Conservation (phyloP, 202 grass and related monocot genomes). For the Setaria italica region DNA sequence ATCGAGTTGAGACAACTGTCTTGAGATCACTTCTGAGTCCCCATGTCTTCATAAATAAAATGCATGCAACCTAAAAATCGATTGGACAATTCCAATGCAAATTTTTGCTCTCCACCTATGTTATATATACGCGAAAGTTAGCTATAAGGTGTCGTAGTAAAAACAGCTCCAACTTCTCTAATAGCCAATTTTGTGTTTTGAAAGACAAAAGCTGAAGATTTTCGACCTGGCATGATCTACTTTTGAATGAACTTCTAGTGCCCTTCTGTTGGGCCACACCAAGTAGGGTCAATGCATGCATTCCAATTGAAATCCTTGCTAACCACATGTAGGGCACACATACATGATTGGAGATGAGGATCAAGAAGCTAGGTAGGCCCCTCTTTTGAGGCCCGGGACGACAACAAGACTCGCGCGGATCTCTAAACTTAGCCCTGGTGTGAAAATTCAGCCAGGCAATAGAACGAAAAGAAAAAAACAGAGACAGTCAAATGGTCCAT, state of each 20-base stretch:
- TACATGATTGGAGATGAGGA: constrained; percentile 13
- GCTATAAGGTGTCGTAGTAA: too few species aligned
- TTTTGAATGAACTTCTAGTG: neutral
- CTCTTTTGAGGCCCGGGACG: neutral
- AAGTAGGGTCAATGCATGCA: neutral
- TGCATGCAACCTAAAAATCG: neutral
- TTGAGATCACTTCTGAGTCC: too few species aligned
- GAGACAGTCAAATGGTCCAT: neutral
- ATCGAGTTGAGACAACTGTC: too few species aligned
- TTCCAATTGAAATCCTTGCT: neutral
- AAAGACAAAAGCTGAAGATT: neutral
- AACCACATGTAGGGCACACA: constrained; percentile 8
- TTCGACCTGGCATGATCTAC: neutral
- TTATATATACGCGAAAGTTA: neutral
- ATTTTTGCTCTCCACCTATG: neutral
- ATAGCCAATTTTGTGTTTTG: too few species aligned
- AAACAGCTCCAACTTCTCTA: neutral
- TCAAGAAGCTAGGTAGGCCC: neutral
- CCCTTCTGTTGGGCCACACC: neutral
- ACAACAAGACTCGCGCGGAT: constrained; percentile 20
- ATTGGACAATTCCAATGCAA: neutral
- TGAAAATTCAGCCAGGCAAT: constrained; percentile 22
- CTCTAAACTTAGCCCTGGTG: constrained; percentile 22
- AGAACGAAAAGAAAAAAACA: neutral
- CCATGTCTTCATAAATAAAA: neutral